phyloP scores from a whole-genome alignment of 805 yeast genomes.

The Kazachstania viticola region DNA sequence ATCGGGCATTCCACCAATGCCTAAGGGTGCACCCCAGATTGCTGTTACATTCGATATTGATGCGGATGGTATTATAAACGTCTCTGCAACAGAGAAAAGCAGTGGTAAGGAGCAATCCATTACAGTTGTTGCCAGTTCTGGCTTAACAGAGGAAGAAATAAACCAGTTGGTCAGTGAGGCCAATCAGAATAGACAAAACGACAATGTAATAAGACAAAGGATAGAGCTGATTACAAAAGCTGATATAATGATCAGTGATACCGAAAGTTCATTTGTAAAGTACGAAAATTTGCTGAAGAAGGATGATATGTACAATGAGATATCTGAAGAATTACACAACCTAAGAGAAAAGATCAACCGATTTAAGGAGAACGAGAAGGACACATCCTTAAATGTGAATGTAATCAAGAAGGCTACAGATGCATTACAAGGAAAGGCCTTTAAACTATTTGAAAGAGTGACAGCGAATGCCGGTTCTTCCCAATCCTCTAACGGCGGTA shows the following conservation, averaged over 20 bases:
- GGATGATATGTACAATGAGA: constrained; percentile 36
- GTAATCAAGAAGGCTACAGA: constrained; percentile 56
- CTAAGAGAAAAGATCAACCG: constrained; percentile 32
- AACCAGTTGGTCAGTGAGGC: constrained; percentile 55
- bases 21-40: constrained; percentile 73
- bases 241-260: constrained; percentile 70
- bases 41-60: constrained; percentile 69
- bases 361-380: constrained; percentile 43
- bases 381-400: constrained; percentile 33
- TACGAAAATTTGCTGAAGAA: constrained; percentile 35
- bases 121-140: constrained; percentile 59
- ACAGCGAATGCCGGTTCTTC: constrained; percentile 1
- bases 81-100: constrained; percentile 68
- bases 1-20: constrained; percentile 61
- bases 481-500: not conserved
- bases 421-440: constrained; percentile 54
- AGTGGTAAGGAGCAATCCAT: constrained; percentile 59
- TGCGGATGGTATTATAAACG: constrained; percentile 76
- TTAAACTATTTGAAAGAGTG: constrained; percentile 5
- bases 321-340: constrained; percentile 29
- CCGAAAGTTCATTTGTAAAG: constrained; percentile 69
- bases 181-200: constrained; percentile 46
- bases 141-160: constrained; percentile 59
- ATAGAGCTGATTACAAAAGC: constrained; percentile 65
- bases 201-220: constrained; percentile 46